phyloP scores from a whole-genome alignment of 106 monocot genomes.

The Allium sativum region DNA sequence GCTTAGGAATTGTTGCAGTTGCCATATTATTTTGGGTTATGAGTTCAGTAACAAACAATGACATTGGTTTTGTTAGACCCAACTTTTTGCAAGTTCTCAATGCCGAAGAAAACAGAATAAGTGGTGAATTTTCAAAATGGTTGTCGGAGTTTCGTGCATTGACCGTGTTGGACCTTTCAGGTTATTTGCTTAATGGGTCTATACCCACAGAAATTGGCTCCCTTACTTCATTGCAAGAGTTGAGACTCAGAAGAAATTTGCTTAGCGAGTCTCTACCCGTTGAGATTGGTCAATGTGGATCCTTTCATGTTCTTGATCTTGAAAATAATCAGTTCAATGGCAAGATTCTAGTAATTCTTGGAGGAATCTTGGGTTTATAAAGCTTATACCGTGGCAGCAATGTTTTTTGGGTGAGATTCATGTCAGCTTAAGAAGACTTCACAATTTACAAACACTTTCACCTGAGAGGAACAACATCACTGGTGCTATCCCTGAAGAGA shows the following conservation, averaged over 20 bases:
- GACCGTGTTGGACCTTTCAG: conserved; percentile 64
- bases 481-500: conserved; percentile 39
- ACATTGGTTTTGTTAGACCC: neutral
- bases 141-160: conserved; percentile 27
- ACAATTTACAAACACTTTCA: conserved; percentile 39
- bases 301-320: conserved; percentile 79
- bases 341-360: conserved; percentile 38
- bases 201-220: conserved; percentile 45
- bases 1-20: too few species aligned
- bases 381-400: conserved; percentile 63
- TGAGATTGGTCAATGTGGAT: conserved; percentile 59
- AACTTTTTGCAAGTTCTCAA: conserved; percentile 53
- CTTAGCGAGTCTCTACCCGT: conserved; percentile 39
- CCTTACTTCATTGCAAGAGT: conserved; percentile 45
- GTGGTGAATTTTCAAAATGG: conserved; percentile 62
- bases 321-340: conserved; percentile 54
- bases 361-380: conserved; percentile 26
- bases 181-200: conserved; percentile 40
- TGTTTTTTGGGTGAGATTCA: conserved; percentile 49
- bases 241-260: conserved; percentile 44
- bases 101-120: conserved; percentile 44
- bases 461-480: conserved; percentile 38
- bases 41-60: too few species aligned
- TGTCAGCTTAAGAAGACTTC: conserved; percentile 31
- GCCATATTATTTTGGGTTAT: too few species aligned